Conservation (phyloP, 2,329 filamentous ascomycete genomes). For the Cladosporium sphaerospermum region DNA sequence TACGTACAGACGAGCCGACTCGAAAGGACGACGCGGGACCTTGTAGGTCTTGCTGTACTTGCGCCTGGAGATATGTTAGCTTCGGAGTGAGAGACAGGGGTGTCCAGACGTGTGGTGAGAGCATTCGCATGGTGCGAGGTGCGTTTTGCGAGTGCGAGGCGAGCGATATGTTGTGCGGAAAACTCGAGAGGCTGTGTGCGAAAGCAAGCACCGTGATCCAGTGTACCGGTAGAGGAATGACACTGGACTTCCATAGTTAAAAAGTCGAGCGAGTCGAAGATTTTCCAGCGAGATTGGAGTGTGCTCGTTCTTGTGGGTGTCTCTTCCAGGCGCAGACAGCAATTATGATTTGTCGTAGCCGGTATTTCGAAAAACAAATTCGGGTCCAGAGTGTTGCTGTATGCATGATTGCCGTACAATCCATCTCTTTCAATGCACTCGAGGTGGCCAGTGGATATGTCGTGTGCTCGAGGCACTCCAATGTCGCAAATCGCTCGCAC, state of each 20-base stretch:
- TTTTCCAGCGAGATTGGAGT: too few relatives aligned
- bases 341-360: too few relatives aligned
- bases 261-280: too few relatives aligned
- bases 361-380: too few relatives aligned
- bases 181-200: background rate
- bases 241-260: too few relatives aligned
- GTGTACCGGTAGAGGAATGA: too few relatives aligned
- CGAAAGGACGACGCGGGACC: conserved; percentile 96
- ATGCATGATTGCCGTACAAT: too few relatives aligned
- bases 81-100: background rate
- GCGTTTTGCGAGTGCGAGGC: background rate
- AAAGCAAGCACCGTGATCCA: too few relatives aligned
- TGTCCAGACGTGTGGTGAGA: background rate
- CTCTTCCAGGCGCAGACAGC: too few relatives aligned
- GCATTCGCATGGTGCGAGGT: background rate
- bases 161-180: background rate
- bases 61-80: conserved; percentile 32
- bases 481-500: conserved; percentile 2
- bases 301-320: too few relatives aligned
- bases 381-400: too few relatives aligned
- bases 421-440: too few relatives aligned
- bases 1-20: conserved; percentile 99
- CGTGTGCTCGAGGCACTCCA: conserved; percentile 2
- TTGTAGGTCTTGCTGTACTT: conserved; percentile 99
- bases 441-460: background rate